A percentile compares a stretch with the other conserved stretches of the same genome.
These are phyloP conservation scores for Colletotrichum spaethianum DNA, from an alignment of 2,329 filamentous ascomycete species.

Conservation along the genomic window DNA sequence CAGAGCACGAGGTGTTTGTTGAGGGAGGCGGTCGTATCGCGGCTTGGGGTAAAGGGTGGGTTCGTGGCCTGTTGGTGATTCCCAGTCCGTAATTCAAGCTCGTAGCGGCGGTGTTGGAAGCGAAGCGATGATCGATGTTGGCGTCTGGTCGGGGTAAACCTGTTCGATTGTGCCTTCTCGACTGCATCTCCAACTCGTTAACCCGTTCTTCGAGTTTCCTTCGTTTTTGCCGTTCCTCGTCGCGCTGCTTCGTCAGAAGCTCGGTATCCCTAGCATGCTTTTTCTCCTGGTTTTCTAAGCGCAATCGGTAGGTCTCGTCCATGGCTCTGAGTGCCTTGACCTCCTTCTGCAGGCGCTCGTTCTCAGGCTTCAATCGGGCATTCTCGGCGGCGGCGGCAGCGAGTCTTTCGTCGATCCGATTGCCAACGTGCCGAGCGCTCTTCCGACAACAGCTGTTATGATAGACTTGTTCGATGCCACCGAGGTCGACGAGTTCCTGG, in stretches of 20 bases:
- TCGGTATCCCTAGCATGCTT: conserved; percentile 51
- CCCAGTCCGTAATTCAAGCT: not conserved
- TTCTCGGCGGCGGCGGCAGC: conserved; percentile 38
- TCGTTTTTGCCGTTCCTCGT: conserved; percentile 52
- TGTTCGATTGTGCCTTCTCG: not conserved
- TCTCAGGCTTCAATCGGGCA: conserved; percentile 50
- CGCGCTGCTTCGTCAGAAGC: conserved; percentile 52
- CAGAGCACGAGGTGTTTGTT: not conserved
- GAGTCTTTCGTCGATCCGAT: conserved; percentile 55
- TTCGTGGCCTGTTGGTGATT: conserved; percentile 1
- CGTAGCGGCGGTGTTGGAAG: not conserved
- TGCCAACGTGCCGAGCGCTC: conserved; percentile 51
- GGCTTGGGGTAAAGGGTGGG: conserved; percentile 3
- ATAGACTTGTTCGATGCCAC: conserved; percentile 63
- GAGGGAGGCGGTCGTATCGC: conserved; percentile 1
- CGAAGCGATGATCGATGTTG: not conserved
- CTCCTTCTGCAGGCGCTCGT: conserved; percentile 51
- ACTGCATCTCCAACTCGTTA: conserved; percentile 42
- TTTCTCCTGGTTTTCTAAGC: conserved; percentile 54
- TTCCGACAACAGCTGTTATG: conserved; percentile 61
- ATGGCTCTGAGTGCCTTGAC: conserved; percentile 55
- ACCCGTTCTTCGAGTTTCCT: conserved; percentile 49
- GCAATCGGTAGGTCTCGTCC: conserved; percentile 56
- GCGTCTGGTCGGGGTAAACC: conserved; percentile 40
- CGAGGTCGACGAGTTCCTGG: conserved; percentile 59